Evolutionary conservation across 2,329 filamentous ascomycete species (phyloP).

Genomic region (Fusarium agapanthi): DNA sequence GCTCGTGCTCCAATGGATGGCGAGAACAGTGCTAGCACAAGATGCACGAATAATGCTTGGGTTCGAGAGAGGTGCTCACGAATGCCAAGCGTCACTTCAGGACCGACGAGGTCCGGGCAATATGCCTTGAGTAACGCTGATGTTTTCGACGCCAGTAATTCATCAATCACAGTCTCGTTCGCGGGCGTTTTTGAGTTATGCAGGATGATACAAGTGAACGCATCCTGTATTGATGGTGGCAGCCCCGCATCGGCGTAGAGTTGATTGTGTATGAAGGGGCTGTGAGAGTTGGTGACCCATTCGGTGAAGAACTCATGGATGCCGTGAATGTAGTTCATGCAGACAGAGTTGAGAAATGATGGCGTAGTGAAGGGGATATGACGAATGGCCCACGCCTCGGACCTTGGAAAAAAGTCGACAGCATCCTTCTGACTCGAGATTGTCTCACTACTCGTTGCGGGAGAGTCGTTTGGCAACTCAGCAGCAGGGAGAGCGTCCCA

Average conservation of each 20-base stretch:
- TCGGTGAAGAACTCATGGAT: not conserved
- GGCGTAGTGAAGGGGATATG: constrained; percentile 1
- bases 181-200: not conserved
- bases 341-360: not conserved
- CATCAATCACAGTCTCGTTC: not conserved
- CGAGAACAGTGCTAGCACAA: not conserved
- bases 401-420: not conserved
- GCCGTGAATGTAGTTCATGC: constrained; percentile 1
- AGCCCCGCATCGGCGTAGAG: constrained; percentile 2
- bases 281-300: not conserved
- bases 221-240: not conserved
- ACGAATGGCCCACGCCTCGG: not conserved
- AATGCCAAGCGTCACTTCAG: not conserved
- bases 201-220: not conserved
- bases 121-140: not conserved
- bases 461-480: not conserved
- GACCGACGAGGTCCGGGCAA: accelerated
- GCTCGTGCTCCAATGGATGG: not conserved
- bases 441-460: not conserved
- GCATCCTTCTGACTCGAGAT: not conserved
- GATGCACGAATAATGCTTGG: not conserved
- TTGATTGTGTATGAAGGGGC: constrained; percentile 8
- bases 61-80: constrained; percentile 5
- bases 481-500: not conserved
- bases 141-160: not conserved